These are phyloP conservation scores for Ganoderma multipileum DNA, from an alignment of 1,284 basidiomycete genomes.

Conservation along the genomic window DNA sequence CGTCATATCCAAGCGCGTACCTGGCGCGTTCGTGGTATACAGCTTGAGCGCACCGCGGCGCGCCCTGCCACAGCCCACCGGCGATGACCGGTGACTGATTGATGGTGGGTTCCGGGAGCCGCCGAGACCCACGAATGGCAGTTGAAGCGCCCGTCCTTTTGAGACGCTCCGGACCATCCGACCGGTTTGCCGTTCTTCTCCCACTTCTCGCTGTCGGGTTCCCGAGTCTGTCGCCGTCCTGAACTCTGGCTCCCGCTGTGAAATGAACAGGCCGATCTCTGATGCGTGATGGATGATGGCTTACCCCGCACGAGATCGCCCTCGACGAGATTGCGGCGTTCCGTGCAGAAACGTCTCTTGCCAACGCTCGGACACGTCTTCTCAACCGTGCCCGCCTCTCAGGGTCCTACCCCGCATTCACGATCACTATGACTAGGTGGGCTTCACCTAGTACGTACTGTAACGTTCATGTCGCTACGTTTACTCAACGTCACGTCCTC, in stretches of 20 bases:
- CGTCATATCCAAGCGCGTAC: neutral
- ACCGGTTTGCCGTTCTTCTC: neutral
- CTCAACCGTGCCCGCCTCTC: neutral
- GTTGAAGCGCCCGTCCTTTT: neutral
- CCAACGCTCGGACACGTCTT: neutral
- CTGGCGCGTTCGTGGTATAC: neutral
- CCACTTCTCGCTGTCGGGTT: neutral
- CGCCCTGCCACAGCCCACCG: no score
- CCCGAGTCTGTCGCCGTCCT: neutral
- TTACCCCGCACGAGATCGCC: constrained; percentile 7
- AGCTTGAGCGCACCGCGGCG: no score
- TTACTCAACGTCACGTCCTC: neutral
- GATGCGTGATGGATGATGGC: neutral
- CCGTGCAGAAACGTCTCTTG: constrained; percentile 4
- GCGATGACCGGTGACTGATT: neutral
- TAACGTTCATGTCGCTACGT: neutral
- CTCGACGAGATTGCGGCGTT: constrained; percentile 3
- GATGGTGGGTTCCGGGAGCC: neutral
- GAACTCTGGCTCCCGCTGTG: neutral
- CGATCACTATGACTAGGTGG: neutral
- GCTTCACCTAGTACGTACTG: neutral
- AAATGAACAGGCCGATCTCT: neutral
- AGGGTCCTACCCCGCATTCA: constrained; percentile 5
- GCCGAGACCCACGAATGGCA: neutral
- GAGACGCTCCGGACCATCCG: no score